Percentiles rank a stretch among this genome's conserved stretches.
Evolutionary conservation across 225 moss, liverwort and hornwort species (phyloP).

Genomic region (Ulota crispa): DNA sequence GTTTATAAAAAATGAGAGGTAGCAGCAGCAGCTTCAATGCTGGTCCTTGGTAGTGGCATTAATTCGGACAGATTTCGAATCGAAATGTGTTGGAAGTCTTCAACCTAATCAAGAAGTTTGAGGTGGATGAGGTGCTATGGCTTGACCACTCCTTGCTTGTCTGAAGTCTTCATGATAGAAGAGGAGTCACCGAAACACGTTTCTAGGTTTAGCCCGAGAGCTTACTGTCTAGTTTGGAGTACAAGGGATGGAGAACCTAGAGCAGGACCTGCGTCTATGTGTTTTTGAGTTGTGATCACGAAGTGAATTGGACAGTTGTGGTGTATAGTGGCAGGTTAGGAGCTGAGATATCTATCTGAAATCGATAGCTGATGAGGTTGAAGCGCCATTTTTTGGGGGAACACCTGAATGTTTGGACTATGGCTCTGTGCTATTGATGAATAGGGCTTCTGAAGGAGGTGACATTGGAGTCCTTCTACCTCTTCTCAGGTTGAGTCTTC

Average conservation of each 20-base stretch:
- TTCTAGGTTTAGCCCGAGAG: conserved; percentile 1
- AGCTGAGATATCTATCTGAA: conserved; percentile 17
- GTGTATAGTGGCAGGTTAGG: conserved; percentile 22
- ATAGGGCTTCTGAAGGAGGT: conserved; percentile 12
- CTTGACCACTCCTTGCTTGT: neutral
- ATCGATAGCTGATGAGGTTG: neutral
- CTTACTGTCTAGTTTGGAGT: conserved; percentile 8
- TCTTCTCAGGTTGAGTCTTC: conserved; percentile 31
- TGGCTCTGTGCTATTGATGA: conserved; percentile 28
- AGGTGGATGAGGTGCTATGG: conserved; percentile 7
- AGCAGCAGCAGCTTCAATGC: neutral
- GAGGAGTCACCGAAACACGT: neutral
- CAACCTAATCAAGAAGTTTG: neutral
- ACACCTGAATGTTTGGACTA: neutral
- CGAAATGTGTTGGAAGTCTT: neutral
- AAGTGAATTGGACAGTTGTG: conserved; percentile 29
- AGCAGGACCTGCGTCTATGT: neutral
- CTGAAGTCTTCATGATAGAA: neutral
- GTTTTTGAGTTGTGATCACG: neutral
- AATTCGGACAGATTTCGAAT: neutral
- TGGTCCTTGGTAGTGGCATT: neutral
- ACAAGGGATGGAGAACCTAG: neutral
- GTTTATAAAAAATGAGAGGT: neutral
- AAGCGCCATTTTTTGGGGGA: conserved; percentile 3
- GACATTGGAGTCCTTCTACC: conserved; percentile 2